phyloP scores from a whole-genome alignment of 164 flowering plant genomes.

The Vitis cinerea region DNA sequence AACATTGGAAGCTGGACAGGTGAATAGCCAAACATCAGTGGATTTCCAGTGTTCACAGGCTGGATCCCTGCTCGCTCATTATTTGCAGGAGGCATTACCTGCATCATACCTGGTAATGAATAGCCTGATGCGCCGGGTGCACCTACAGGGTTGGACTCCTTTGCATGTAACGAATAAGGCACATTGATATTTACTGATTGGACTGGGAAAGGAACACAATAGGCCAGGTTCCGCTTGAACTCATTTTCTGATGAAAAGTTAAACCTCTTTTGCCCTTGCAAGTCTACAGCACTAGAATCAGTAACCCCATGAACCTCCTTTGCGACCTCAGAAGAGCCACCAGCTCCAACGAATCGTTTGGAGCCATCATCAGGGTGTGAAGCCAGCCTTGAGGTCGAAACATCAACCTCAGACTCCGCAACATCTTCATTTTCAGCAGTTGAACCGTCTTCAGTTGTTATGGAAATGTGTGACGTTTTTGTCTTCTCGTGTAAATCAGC shows the following conservation, averaged over 20 bases:
- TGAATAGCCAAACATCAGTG: slow-evolving; percentile 63
- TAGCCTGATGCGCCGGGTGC: slow-evolving; percentile 35
- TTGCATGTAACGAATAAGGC: slow-evolving; percentile 42
- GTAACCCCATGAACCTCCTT: slow-evolving; percentile 41
- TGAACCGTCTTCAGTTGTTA: slow-evolving; percentile 79
- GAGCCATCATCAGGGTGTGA: slow-evolving; percentile 47
- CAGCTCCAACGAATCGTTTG: slow-evolving; percentile 33
- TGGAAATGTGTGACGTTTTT: slow-evolving; percentile 58
- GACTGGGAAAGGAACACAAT: slow-evolving; percentile 39
- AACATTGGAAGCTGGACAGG: slow-evolving; percentile 70
- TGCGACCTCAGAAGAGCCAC: slow-evolving; percentile 34
- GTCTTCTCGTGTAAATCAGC: slow-evolving; percentile 42
- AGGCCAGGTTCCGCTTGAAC: slow-evolving; percentile 32
- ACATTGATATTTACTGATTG: slow-evolving; percentile 37
- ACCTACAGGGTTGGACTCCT: slow-evolving; percentile 36
- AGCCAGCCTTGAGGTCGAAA: slow-evolving; percentile 55
- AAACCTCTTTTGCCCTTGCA: slow-evolving; percentile 42
- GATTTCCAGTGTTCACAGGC: slow-evolving; percentile 46
- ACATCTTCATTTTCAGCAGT: slow-evolving; percentile 91
- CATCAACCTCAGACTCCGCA: slow-evolving; percentile 84
- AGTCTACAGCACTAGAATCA: slow-evolving; percentile 33
- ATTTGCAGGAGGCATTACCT: slow-evolving; percentile 41
- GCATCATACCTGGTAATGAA: slow-evolving; percentile 41
- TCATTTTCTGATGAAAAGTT: slow-evolving; percentile 41
- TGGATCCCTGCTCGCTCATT: slow-evolving; percentile 43